These are phyloP conservation scores for Cymbopogon citratus DNA, from an alignment of 176 grass and related monocot species.

Conservation along the genomic window DNA sequence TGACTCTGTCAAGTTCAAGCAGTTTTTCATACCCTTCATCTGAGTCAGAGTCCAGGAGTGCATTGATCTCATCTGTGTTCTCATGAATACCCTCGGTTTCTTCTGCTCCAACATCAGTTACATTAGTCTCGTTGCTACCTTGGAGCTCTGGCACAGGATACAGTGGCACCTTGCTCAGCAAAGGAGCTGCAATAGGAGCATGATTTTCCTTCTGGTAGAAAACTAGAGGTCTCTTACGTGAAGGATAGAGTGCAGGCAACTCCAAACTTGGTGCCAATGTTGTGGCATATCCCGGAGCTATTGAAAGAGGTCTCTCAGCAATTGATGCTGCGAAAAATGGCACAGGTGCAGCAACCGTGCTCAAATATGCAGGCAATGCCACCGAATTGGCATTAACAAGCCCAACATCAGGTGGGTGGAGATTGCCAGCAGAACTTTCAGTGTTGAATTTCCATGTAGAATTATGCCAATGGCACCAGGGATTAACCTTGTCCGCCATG, in stretches of 20 bases:
- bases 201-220: slow-evolving; percentile 37
- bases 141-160: slow-evolving; percentile 54
- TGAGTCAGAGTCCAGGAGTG: slow-evolving; percentile 74
- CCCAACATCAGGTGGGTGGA: slow-evolving; percentile 28
- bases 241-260: background rate
- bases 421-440: slow-evolving; percentile 23
- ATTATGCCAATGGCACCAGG: slow-evolving; percentile 37
- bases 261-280: slow-evolving; percentile 17
- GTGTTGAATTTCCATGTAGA: slow-evolving; percentile 49
- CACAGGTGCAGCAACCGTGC: slow-evolving; percentile 29
- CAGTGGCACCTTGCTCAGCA: slow-evolving; percentile 1
- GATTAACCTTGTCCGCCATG: slow-evolving; percentile 63
- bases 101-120: slow-evolving; percentile 46
- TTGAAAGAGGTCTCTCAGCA: slow-evolving; percentile 1
- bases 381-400: slow-evolving; percentile 32
- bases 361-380: slow-evolving; percentile 35
- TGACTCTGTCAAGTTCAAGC: slow-evolving; percentile 25
- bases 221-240: slow-evolving; percentile 34
- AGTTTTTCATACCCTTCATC: slow-evolving; percentile 47
- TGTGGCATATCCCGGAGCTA: slow-evolving; percentile 15
- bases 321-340: slow-evolving; percentile 21
- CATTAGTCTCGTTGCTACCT: slow-evolving; percentile 63
- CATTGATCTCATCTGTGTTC: slow-evolving; percentile 85
- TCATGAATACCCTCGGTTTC: slow-evolving; percentile 63
- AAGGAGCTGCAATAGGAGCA: slow-evolving; percentile 5